Evolutionary conservation across 1,284 basidiomycete species (phyloP).

Genomic region (Xerocomus alliaceus): DNA sequence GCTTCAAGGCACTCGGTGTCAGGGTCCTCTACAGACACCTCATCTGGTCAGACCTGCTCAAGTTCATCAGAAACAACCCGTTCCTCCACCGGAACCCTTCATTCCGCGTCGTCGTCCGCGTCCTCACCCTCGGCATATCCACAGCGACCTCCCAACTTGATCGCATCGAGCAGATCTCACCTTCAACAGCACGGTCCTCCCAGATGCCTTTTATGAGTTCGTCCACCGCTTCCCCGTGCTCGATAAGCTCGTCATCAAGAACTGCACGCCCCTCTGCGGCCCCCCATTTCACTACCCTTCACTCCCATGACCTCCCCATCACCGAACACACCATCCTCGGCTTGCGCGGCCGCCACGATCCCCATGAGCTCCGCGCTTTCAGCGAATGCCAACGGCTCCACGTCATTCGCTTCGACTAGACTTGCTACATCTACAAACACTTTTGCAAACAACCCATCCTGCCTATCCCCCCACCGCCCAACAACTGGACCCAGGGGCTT

Average conservation of each 20-base stretch:
- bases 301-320: conserved; percentile 45
- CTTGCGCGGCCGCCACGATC: conserved; percentile 32
- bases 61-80: conserved; percentile 34
- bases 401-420: conserved; percentile 46
- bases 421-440: conserved; percentile 47
- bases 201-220: conserved; percentile 40
- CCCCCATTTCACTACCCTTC: conserved; percentile 23
- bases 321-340: conserved; percentile 45
- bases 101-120: conserved; percentile 20
- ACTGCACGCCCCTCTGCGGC: conserved; percentile 42
- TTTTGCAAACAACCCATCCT: conserved; percentile 22
- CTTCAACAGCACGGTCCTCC: conserved; percentile 43
- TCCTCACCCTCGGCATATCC: conserved; percentile 39
- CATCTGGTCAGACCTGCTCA: conserved; percentile 43
- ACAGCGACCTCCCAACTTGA: conserved; percentile 24
- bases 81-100: conserved; percentile 8
- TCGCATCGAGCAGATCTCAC: conserved; percentile 39
- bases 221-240: conserved; percentile 45
- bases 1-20: conserved; percentile 41
- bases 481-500: conserved; percentile 25
- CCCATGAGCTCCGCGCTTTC: conserved; percentile 33
- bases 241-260: conserved; percentile 44
- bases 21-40: conserved; percentile 47
- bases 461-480: conserved; percentile 4
- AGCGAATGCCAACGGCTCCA: conserved; percentile 44